phyloP scores from a whole-genome alignment of 2,329 filamentous ascomycete species.

The Graphium sp. region DNA sequence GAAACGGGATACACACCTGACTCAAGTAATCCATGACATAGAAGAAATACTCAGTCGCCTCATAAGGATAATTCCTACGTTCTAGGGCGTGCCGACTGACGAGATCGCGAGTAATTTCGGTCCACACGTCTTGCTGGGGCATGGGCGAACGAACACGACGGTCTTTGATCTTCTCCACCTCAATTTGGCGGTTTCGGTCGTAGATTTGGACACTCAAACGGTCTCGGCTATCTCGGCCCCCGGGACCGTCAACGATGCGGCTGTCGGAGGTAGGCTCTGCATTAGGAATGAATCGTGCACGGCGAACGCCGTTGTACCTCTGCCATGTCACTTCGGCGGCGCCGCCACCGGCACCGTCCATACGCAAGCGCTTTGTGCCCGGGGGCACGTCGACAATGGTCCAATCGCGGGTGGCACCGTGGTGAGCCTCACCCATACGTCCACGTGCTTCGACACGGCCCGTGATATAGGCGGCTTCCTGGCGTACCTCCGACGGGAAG shows the following conservation, averaged over 20 bases:
- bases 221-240: constrained; percentile 14
- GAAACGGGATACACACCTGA: constrained; percentile 1
- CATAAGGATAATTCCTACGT: constrained; percentile 67
- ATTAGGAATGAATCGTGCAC: constrained; percentile 58
- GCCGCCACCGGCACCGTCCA: constrained; percentile 66
- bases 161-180: constrained; percentile 39
- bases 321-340: constrained; percentile 64
- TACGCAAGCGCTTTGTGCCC: constrained; percentile 63
- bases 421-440: constrained; percentile 55
- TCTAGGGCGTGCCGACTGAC: constrained; percentile 79
- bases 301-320: constrained; percentile 60
- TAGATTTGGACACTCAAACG: constrained; percentile 27
- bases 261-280: constrained; percentile 21
- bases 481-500: constrained; percentile 19
- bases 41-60: constrained; percentile 79
- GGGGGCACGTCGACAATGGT: constrained; percentile 71
- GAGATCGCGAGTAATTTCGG: constrained; percentile 88
- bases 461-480: constrained; percentile 48
- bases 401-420: constrained; percentile 64
- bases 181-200: constrained; percentile 28
- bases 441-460: constrained; percentile 39
- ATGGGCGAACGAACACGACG: constrained; percentile 22
- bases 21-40: constrained; percentile 82
- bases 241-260: constrained; percentile 4
- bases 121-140: constrained; percentile 64